Evolutionary conservation across 371 early-diverging fungal genomes (phyloP).

Genomic region (Mucor racemosus): DNA sequence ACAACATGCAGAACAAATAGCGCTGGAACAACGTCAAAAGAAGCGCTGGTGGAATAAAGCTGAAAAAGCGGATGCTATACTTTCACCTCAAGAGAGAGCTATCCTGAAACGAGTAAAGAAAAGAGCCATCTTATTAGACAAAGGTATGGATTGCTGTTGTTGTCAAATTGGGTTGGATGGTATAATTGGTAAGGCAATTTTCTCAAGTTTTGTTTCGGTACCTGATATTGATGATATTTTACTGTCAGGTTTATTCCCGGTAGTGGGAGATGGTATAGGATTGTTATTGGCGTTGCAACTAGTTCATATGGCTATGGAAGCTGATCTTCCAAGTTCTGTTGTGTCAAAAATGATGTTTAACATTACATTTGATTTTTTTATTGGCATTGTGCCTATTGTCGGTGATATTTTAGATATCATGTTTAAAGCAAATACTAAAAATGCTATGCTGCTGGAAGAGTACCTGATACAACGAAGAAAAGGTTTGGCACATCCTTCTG

Average conservation of each 20-base stretch:
- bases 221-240: not conserved
- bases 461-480: slow-evolving; percentile 38
- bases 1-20: not conserved
- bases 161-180: slow-evolving; percentile 56
- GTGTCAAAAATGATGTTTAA: slow-evolving; percentile 51
- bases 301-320: slow-evolving; percentile 38
- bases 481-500: slow-evolving; percentile 39
- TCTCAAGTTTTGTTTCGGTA: not conserved
- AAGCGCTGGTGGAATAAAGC: slow-evolving; percentile 42
- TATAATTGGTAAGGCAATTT: slow-evolving; percentile 51
- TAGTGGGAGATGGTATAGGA: slow-evolving; percentile 52
- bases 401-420: slow-evolving; percentile 56
- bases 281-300: slow-evolving; percentile 43
- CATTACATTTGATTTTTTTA: slow-evolving; percentile 49
- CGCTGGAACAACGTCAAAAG: slow-evolving; percentile 10
- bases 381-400: slow-evolving; percentile 51
- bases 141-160: slow-evolving; percentile 50
- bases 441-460: slow-evolving; percentile 47
- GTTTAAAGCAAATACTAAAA: slow-evolving; percentile 57
- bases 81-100: slow-evolving; percentile 33
- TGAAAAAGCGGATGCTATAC: slow-evolving; percentile 34
- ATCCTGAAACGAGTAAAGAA: slow-evolving; percentile 41
- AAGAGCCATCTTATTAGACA: slow-evolving; percentile 46
- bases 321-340: slow-evolving; percentile 43
- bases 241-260: slow-evolving; percentile 52